Evolutionary conservation across 768 basidiomycete species (phyloP).

Genomic region (Lactarius sp.): DNA sequence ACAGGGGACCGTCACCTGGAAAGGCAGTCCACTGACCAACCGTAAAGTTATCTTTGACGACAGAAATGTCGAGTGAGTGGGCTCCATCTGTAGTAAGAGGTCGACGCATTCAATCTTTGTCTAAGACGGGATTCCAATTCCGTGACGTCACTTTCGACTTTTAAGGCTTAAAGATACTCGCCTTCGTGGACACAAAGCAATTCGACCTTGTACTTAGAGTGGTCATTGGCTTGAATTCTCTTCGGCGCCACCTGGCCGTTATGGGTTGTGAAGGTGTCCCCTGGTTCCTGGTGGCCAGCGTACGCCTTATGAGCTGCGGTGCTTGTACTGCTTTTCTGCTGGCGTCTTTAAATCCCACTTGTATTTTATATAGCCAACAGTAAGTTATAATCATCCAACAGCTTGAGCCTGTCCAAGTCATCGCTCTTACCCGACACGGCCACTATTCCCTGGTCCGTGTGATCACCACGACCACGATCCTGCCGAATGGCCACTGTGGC

Average conservation of each 20-base stretch:
- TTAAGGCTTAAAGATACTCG: background rate
- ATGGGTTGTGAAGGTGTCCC: background rate
- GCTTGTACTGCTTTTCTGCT: background rate
- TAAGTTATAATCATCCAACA: background rate
- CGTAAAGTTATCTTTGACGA: too few species aligned
- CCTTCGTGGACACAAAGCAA: conserved; percentile 8
- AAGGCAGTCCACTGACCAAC: too few species aligned
- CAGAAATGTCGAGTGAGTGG: too few species aligned
- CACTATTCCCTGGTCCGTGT: background rate
- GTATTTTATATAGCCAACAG: background rate
- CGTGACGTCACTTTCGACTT: too few species aligned
- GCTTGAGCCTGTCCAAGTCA: too few species aligned
- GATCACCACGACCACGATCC: background rate
- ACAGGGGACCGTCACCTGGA: too few species aligned
- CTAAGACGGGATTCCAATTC: too few species aligned
- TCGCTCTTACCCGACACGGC: background rate
- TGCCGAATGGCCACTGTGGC: conserved; percentile 12
- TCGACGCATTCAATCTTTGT: too few species aligned
- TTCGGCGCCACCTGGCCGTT: background rate
- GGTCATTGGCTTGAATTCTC: background rate
- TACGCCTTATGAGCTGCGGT: background rate
- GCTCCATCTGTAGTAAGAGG: too few species aligned
- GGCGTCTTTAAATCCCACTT: background rate
- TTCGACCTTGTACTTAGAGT: background rate
- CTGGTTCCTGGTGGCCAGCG: conserved; percentile 6